phyloP scores from a whole-genome alignment of 345 rosid genomes.

The Reutealis trisperma region DNA sequence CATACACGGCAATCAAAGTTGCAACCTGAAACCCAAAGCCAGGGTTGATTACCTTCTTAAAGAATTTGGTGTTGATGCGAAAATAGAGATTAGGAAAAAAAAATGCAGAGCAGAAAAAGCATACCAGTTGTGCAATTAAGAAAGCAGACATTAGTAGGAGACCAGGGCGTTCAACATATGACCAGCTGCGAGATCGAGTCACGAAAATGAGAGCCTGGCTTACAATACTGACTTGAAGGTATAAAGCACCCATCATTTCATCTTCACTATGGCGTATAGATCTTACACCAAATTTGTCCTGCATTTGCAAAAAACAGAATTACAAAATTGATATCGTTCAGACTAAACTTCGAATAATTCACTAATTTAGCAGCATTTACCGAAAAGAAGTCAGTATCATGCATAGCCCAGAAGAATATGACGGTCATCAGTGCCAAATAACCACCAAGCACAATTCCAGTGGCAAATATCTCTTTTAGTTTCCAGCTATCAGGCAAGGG shows the following conservation, averaged over 20 bases:
- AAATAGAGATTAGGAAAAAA: not conserved
- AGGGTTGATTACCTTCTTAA: not conserved
- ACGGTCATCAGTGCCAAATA: conserved; percentile 35
- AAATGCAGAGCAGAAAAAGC: not conserved
- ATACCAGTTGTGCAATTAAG: conserved; percentile 34
- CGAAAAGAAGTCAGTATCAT: conserved; percentile 28
- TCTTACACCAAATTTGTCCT: conserved; percentile 32
- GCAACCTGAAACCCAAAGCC: conserved; percentile 25
- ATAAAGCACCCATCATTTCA: conserved; percentile 33
- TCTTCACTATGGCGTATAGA: not conserved
- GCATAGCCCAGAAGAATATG: conserved; percentile 33
- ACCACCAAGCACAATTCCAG: conserved; percentile 36
- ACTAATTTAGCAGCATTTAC: not conserved
- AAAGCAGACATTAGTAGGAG: conserved; percentile 27
- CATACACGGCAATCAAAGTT: conserved; percentile 33
- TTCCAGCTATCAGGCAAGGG: conserved; percentile 39
- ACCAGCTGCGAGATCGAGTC: conserved; percentile 41
- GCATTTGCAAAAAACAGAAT: not conserved
- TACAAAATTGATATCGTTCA: not conserved
- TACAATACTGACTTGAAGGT: conserved; percentile 39
- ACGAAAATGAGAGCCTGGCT: conserved; percentile 40
- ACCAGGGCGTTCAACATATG: conserved; percentile 34
- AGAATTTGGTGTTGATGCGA: not conserved
- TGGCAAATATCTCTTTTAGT: conserved; percentile 34
- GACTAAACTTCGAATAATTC: not conserved